Evolutionary conservation across 2,329 filamentous ascomycete genomes (phyloP).

Genomic region (Orbilia blumenaviensis): DNA sequence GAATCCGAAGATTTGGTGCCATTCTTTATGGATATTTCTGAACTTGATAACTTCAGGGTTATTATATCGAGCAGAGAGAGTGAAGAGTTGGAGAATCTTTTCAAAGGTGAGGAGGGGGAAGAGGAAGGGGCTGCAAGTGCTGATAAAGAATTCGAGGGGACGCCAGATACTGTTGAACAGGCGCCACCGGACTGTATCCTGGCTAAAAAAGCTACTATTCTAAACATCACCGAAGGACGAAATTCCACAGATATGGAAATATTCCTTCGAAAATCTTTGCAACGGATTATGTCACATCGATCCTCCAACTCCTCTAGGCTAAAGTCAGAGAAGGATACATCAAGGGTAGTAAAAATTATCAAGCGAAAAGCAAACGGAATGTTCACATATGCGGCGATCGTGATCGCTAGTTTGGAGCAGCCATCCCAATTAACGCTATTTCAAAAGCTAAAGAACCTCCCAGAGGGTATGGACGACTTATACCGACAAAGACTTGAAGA

Average conservation of each 20-base stretch:
- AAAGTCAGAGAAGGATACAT: constrained; percentile 23
- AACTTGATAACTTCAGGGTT: constrained; percentile 10
- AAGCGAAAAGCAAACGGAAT: constrained; percentile 50
- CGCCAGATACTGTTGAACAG: background rate
- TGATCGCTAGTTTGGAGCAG: constrained; percentile 45
- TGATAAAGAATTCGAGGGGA: background rate
- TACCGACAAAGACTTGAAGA: constrained; percentile 39
- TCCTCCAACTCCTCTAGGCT: background rate
- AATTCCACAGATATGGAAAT: constrained; percentile 42
- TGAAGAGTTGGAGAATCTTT: constrained; percentile 22
- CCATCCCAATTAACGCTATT: constrained; percentile 40
- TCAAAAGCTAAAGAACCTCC: constrained; percentile 41
- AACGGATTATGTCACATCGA: constrained; percentile 38
- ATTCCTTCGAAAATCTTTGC: constrained; percentile 31
- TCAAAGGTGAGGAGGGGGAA: background rate
- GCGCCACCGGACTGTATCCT: constrained; percentile 1
- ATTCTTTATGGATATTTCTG: constrained; percentile 22
- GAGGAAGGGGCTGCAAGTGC: background rate
- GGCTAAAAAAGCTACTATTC: constrained; percentile 22
- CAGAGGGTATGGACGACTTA: constrained; percentile 44
- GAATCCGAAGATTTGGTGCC: constrained; percentile 18
- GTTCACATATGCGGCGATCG: constrained; percentile 47
- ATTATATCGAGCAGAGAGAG: constrained; percentile 45
- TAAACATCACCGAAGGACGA: constrained; percentile 44
- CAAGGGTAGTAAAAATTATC: constrained; percentile 13